Evolutionary conservation across 331 rosid genomes (phyloP).

Genomic region (Ulmus americana): DNA sequence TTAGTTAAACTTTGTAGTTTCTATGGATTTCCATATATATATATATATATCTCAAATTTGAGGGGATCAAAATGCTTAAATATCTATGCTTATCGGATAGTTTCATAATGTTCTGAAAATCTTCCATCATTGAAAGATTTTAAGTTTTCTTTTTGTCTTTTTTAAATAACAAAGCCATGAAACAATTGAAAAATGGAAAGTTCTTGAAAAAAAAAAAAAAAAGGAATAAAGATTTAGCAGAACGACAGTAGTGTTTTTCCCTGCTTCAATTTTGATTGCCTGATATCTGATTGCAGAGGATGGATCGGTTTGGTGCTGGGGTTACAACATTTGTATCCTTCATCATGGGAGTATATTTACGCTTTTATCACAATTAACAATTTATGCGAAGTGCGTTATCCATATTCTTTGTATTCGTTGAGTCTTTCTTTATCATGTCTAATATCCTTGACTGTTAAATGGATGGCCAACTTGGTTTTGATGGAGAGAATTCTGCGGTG

Average conservation of each 20-base stretch:
- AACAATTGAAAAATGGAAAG: not conserved
- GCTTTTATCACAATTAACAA: slow-evolving; percentile 6
- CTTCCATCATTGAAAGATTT: too few relatives aligned
- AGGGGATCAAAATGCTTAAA: too few relatives aligned
- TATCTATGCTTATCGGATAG: not conserved
- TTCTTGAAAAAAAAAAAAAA: too few relatives aligned
- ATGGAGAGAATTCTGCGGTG: slow-evolving; percentile 39
- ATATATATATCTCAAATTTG: too few relatives aligned
- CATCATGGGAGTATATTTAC: not conserved
- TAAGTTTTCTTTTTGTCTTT: too few relatives aligned
- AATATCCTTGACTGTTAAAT: slow-evolving; percentile 55
- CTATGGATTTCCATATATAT: not conserved
- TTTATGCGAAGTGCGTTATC: slow-evolving; percentile 10
- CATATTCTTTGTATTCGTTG: slow-evolving; percentile 8
- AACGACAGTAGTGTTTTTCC: not conserved
- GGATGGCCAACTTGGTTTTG: slow-evolving; percentile 91
- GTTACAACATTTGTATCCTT: slow-evolving; percentile 93
- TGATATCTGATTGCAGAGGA: slow-evolving; percentile 55
- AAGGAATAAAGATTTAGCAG: not conserved
- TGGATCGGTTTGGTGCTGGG: slow-evolving; percentile 97
- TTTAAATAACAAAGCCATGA: not conserved
- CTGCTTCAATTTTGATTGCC: slow-evolving; percentile 19
- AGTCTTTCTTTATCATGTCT: slow-evolving; percentile 15
- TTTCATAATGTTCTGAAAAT: not conserved
- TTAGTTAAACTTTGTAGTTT: slow-evolving; percentile 18